Evolutionary conservation across 345 rosid genomes (phyloP).

Genomic region (Gossypium anomalum): DNA sequence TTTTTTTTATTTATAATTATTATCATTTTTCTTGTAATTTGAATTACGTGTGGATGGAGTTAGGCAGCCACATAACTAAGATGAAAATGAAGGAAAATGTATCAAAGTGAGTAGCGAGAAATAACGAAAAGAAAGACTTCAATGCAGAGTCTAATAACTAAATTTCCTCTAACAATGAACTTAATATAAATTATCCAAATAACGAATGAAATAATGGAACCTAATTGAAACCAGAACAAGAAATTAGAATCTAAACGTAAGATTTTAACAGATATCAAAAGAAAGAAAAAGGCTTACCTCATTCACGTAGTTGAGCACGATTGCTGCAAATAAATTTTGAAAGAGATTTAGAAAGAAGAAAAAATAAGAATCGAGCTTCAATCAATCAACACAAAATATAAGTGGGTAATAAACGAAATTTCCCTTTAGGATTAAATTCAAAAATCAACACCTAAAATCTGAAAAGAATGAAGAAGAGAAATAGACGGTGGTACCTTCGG

Average conservation of each 20-base stretch:
- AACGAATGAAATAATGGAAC: neutral
- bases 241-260: neutral
- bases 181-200: neutral
- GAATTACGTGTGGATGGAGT: neutral
- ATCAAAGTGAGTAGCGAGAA: neutral
- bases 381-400: neutral
- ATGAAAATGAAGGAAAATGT: neutral
- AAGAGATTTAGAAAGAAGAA: neutral
- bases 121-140: neutral
- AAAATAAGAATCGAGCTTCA: neutral
- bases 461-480: neutral
- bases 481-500: constrained; percentile 45
- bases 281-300: constrained; percentile 44
- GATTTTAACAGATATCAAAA: neutral
- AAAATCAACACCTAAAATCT: neutral
- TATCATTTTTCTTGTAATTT: neutral
- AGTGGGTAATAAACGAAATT: neutral
- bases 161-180: neutral
- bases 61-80: too few species aligned
- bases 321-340: constrained; percentile 47
- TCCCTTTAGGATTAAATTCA: neutral
- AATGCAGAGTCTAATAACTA: neutral
- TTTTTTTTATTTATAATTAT: neutral
- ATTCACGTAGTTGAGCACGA: constrained; percentile 86
- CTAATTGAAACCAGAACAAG: neutral